These are phyloP conservation scores for Peltaster fructicola DNA, from an alignment of 2,329 filamentous ascomycete genomes.

Conservation along the genomic window DNA sequence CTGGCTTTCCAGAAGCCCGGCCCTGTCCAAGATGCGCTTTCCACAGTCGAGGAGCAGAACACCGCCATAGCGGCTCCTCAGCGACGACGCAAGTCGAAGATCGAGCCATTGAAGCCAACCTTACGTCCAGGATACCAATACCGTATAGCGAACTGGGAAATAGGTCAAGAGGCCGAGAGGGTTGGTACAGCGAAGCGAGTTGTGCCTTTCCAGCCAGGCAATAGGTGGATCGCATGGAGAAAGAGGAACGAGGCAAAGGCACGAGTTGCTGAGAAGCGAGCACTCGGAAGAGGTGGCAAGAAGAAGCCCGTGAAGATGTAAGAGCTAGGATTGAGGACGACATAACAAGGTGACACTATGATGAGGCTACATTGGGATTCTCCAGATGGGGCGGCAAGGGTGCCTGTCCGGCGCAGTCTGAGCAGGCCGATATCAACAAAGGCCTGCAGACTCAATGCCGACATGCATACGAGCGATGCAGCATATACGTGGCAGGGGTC, in stretches of 20 bases:
- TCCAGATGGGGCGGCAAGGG: too few relatives aligned
- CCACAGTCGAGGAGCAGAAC: constrained; percentile 6
- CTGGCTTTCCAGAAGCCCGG: constrained; percentile 29
- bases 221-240: constrained; percentile 48
- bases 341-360: too few relatives aligned
- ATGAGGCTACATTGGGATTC: too few relatives aligned
- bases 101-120: constrained; percentile 19
- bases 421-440: too few relatives aligned
- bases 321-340: too few relatives aligned
- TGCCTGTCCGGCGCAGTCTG: too few relatives aligned
- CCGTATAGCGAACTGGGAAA: constrained; percentile 48
- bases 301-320: too few relatives aligned
- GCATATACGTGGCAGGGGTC: too few relatives aligned
- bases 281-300: constrained; percentile 28
- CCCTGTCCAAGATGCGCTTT: constrained; percentile 5
- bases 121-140: constrained; percentile 44
- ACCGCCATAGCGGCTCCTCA: constrained; percentile 7
- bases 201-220: constrained; percentile 36
- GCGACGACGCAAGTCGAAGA: constrained; percentile 11
- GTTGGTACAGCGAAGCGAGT: constrained; percentile 35
- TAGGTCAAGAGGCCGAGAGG: constrained; percentile 45
- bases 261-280: constrained; percentile 35
- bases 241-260: constrained; percentile 36
- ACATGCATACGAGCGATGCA: too few relatives aligned
- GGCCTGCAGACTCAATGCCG: too few relatives aligned